These are phyloP conservation scores for Datisca glomerata DNA, from an alignment of 306 rosid genomes.

Conservation along the genomic window DNA sequence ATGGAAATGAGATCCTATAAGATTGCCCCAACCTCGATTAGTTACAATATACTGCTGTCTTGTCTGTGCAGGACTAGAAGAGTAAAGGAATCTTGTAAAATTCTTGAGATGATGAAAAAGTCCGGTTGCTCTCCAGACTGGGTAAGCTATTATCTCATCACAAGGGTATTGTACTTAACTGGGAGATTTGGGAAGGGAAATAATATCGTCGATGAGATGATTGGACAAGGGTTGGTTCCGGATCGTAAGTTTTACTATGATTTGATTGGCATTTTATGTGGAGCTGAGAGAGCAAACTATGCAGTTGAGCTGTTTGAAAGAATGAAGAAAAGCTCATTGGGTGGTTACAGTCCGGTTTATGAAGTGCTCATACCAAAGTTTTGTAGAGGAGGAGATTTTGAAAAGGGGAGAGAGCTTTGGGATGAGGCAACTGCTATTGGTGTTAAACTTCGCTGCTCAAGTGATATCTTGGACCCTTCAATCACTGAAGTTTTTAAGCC, in stretches of 20 bases:
- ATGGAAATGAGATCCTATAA: constrained; percentile 64
- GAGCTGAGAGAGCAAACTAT: constrained; percentile 55
- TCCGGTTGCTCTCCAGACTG: constrained; percentile 53
- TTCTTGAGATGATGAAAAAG: constrained; percentile 48
- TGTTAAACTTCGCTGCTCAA: constrained; percentile 45
- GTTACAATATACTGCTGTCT: constrained; percentile 60
- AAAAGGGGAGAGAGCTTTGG: constrained; percentile 70
- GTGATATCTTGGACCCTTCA: constrained; percentile 62
- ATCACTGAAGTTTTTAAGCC: constrained; percentile 58
- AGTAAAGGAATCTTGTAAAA: constrained; percentile 58
- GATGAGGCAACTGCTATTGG: constrained; percentile 56
- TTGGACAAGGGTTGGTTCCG: constrained; percentile 40
- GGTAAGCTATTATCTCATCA: constrained; percentile 62
- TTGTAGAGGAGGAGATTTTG: constrained; percentile 60
- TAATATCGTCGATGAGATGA: constrained; percentile 59
- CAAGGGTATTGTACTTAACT: constrained; percentile 48
- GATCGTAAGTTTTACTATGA: constrained; percentile 57
- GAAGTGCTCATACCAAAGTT: constrained; percentile 76
- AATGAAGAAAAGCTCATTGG: constrained; percentile 61
- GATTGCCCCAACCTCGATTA: constrained; percentile 40
- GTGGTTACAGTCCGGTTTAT: constrained; percentile 73
- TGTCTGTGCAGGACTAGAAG: constrained; percentile 68
- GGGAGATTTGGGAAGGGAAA: constrained; percentile 76
- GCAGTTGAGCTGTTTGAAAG: constrained; percentile 66
- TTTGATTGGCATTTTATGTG: constrained; percentile 74